phyloP scores from a whole-genome alignment of 176 grass and related monocot species.

The Oryza glumipatula region DNA sequence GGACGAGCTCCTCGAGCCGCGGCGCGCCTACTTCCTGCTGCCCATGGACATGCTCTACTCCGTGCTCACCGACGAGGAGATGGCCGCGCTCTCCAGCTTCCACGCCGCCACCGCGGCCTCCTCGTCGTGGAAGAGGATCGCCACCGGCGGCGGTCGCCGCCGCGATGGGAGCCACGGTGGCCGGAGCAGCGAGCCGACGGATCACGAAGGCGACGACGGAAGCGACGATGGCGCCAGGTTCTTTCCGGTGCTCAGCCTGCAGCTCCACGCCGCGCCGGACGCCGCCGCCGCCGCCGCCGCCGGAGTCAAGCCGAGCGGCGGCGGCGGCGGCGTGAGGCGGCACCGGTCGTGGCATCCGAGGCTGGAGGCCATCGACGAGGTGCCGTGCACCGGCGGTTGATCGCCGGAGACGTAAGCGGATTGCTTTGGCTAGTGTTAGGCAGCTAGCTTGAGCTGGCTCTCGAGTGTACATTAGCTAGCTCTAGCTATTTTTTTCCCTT shows the following conservation, averaged over 20 bases:
- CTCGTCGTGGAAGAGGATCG: constrained; percentile 52
- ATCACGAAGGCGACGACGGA: not conserved
- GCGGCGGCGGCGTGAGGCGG: constrained; percentile 24
- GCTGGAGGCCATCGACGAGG: constrained; percentile 85
- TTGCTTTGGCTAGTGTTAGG: constrained; percentile 48
- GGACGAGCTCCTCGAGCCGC: constrained; percentile 67
- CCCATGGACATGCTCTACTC: constrained; percentile 97
- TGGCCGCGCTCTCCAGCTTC: constrained; percentile 54
- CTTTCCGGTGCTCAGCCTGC: constrained; percentile 57
- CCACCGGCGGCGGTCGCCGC: not conserved
- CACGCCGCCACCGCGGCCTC: constrained; percentile 46
- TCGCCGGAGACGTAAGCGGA: constrained; percentile 20
- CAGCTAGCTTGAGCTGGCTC: constrained; percentile 56
- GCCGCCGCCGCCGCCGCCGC: not conserved
- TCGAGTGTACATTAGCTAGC: constrained; percentile 49
- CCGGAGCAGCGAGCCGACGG: not conserved
- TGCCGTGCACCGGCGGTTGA: constrained; percentile 41
- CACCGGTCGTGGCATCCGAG: constrained; percentile 64
- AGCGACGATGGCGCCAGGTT: constrained; percentile 37
- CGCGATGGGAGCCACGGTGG: not conserved
- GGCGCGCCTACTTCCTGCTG: constrained; percentile 77
- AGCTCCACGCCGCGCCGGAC: constrained; percentile 35
- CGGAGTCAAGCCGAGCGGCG: not conserved
- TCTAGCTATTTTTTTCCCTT: constrained; percentile 5
- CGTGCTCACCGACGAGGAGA: constrained; percentile 93